Conservation (phyloP, 139 green algal species). For the Chlamydomonas asymmetrica region DNA sequence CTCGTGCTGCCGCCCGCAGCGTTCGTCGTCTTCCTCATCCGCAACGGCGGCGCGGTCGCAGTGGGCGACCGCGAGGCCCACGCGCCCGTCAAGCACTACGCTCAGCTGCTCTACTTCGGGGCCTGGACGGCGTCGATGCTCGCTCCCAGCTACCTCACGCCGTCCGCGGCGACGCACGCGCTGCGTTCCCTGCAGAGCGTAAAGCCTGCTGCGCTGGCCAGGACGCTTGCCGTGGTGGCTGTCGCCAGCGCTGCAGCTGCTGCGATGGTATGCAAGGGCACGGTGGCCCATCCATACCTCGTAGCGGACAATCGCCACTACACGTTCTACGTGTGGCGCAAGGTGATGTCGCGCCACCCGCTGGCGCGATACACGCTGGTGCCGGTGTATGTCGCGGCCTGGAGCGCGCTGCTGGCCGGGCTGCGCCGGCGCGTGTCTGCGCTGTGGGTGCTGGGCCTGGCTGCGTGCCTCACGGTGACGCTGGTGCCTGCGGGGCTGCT, state of each 20-base stretch:
- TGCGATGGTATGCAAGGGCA: conserved; percentile 39
- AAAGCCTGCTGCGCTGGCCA: neutral
- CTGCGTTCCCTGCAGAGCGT: neutral
- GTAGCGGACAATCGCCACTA: conserved; percentile 96
- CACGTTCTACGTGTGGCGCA: conserved; percentile 91
- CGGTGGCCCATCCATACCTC: conserved; percentile 86
- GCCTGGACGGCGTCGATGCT: conserved; percentile 60
- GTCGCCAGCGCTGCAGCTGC: neutral
- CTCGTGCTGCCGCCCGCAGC: conserved; percentile 50
- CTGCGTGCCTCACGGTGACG: conserved; percentile 38
- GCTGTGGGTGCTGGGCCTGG: conserved; percentile 47
- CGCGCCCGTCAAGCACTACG: conserved; percentile 60
- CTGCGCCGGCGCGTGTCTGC: conserved; percentile 23
- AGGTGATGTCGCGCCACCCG: conserved; percentile 15
- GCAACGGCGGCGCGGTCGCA: conserved; percentile 82
- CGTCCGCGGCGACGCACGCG: conserved; percentile 44
- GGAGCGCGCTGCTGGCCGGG: conserved; percentile 26
- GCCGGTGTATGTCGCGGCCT: conserved; percentile 51
- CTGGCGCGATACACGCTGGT: conserved; percentile 46
- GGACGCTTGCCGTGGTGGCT: neutral
- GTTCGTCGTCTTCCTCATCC: conserved; percentile 78
- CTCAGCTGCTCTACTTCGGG: conserved; percentile 84
- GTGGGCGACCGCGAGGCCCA: conserved; percentile 83
- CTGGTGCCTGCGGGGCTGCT: conserved; percentile 84
- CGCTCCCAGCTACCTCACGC: no score